phyloP scores from a whole-genome alignment of 306 rosid species.

The Prunus mira region DNA sequence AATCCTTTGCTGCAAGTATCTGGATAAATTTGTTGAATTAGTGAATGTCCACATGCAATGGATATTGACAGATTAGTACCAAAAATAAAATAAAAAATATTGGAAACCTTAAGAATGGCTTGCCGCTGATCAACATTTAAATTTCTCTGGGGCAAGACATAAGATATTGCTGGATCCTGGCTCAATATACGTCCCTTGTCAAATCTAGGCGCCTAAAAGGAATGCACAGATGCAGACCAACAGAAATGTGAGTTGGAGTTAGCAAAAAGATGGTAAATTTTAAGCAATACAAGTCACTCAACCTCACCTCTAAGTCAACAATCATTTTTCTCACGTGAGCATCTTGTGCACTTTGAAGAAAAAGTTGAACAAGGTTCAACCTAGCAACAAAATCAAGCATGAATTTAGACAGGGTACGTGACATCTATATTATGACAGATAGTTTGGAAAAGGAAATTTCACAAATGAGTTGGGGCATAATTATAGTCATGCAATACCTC shows the following conservation, averaged over 20 bases:
- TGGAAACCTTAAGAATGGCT: conserved; percentile 81
- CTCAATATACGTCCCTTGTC: conserved; percentile 76
- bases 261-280: conserved; percentile 4
- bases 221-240: conserved; percentile 21
- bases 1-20: conserved; percentile 93
- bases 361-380: conserved; percentile 80
- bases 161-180: conserved; percentile 92
- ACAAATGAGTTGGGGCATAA: background rate
- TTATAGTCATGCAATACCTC: conserved; percentile 49
- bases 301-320: conserved; percentile 76
- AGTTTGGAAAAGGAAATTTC: background rate
- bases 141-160: conserved; percentile 69
- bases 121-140: conserved; percentile 88
- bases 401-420: conserved; percentile 22
- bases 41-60: background rate
- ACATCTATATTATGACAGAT: background rate
- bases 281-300: conserved; percentile 6
- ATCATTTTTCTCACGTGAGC: conserved; percentile 74
- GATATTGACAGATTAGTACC: background rate
- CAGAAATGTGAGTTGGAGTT: conserved; percentile 13
- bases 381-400: conserved; percentile 43
- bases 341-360: conserved; percentile 59
- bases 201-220: conserved; percentile 81
- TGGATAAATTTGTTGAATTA: conserved; percentile 28
- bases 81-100: background rate